These are phyloP conservation scores for Backusella tarrabulga DNA, from an alignment of 192 early-diverging fungal species.

Conservation along the genomic window DNA sequence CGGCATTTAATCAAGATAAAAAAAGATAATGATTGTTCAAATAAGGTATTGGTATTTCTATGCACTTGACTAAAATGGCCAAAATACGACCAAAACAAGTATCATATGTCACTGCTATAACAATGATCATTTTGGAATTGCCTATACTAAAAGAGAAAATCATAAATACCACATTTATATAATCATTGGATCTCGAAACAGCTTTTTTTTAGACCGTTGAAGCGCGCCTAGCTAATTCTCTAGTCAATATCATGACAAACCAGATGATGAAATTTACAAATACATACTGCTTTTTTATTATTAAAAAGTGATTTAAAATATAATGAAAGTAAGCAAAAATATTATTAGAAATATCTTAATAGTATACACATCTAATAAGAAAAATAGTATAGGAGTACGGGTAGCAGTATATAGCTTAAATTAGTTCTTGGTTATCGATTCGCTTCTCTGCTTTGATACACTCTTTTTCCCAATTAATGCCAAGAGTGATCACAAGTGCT, in stretches of 20 bases:
- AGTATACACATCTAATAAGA: neutral
- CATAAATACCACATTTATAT: neutral
- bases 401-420: neutral
- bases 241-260: neutral
- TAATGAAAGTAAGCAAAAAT: neutral
- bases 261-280: neutral
- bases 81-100: too few relatives aligned
- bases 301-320: neutral
- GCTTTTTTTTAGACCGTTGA: neutral
- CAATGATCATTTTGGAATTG: too few relatives aligned
- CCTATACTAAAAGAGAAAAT: neutral
- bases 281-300: neutral
- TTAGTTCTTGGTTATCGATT: slow-evolving; percentile 15
- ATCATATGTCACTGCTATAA: too few relatives aligned
- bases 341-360: neutral
- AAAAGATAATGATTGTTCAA: too few relatives aligned
- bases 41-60: too few relatives aligned
- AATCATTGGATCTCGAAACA: neutral
- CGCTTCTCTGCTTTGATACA: slow-evolving; percentile 5
- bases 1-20: too few relatives aligned
- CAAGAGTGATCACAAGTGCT: slow-evolving; percentile 1
- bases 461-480: slow-evolving; percentile 20
- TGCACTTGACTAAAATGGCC: too few relatives aligned
- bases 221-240: neutral
- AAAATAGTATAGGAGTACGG: neutral